Evolutionary conservation across 2,329 filamentous ascomycete species (phyloP).

Genomic region (Phyllosticta citrichinensis): DNA sequence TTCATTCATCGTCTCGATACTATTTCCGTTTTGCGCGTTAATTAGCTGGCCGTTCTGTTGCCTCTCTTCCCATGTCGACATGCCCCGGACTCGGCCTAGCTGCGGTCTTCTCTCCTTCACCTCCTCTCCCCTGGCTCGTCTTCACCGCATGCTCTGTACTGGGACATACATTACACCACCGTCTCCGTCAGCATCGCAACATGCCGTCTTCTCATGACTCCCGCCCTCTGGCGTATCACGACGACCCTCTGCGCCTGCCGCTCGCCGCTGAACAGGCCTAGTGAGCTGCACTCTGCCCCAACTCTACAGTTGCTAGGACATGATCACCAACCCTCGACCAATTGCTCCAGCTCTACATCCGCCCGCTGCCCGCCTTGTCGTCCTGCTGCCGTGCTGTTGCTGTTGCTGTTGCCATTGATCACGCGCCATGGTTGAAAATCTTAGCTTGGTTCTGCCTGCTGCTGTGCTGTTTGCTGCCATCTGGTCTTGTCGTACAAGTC

Average conservation of each 20-base stretch:
- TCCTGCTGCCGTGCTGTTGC: neutral
- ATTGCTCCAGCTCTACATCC: neutral
- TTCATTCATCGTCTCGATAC: neutral
- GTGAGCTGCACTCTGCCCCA: neutral
- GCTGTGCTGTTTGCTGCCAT: neutral
- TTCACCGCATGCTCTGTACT: neutral
- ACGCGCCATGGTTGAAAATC: conserved; percentile 4
- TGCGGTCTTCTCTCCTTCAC: neutral
- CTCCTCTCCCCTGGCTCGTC: too few species aligned
- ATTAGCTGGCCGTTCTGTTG: neutral
- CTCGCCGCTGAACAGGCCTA: conserved; percentile 7
- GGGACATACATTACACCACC: neutral
- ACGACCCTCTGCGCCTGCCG: neutral
- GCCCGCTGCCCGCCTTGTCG: neutral
- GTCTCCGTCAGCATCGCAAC: neutral
- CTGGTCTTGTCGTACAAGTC: neutral
- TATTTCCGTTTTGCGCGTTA: neutral
- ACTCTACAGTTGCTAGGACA: neutral
- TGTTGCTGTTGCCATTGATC: conserved; percentile 5
- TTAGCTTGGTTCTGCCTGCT: neutral
- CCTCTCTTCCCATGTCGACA: neutral
- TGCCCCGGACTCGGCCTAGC: neutral
- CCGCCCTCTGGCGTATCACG: neutral
- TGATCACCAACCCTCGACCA: neutral
- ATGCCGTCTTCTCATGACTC: neutral